Evolutionary conservation across 2,329 filamentous ascomycete species (phyloP), one percentile per base, ranked within the genome.

Genomic region (Mycocentrospora acerina): DNA sequence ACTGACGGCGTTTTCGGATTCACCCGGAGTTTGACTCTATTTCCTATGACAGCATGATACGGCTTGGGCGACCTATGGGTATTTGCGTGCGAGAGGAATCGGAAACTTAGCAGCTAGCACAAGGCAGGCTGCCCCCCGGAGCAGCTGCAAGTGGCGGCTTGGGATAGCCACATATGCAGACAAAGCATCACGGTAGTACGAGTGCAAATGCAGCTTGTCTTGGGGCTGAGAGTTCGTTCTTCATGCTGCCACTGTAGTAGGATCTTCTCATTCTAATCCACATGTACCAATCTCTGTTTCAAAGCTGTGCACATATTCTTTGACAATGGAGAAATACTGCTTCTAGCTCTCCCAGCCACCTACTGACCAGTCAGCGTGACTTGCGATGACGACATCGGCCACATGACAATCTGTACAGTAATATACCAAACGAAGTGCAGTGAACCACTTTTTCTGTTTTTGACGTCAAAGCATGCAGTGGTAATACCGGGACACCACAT

Each of bases 381-480:
- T 9, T 9, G 56, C 56, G 44, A 66, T 64, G 60, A 64, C 60
- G 60, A 55, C 60, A 61, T 57, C 35, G 51, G 37, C 45, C 42
- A 35, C 44, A 34, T 57, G 51, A 55, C 42, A 27, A 42, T 32
- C n/a, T n/a, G n/a, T n/a, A n/a, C n/a, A n/a, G n/a, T n/a, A n/a
- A n/a, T n/a, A n/a, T n/a, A n/a, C n/a, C n/a, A n/a, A n/a, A n/a
- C n/a, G n/a, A n/a, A n/a, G n/a, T n/a, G n/a, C n/a, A n/a, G n/a
- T n/a, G n/a, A n/a, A n/a, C n/a, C n/a, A n/a, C n/a, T n/a, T n/a
- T n/a, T n/a, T n/a, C n/a, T n/a, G n/a, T n/a, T n/a, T n/a, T n/a
- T n/a, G n/a, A n/a, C n/a, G n/a, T n/a, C n/a, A n/a, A n/a, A n/a
- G n/a, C n/a, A n/a, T n/a, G n/a, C n/a, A n/a, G n/a, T n/a, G n/a